Evolutionary conservation across 108 stramenopile species (phyloP).

Genomic region (Pseudonitzschia pungens): DNA sequence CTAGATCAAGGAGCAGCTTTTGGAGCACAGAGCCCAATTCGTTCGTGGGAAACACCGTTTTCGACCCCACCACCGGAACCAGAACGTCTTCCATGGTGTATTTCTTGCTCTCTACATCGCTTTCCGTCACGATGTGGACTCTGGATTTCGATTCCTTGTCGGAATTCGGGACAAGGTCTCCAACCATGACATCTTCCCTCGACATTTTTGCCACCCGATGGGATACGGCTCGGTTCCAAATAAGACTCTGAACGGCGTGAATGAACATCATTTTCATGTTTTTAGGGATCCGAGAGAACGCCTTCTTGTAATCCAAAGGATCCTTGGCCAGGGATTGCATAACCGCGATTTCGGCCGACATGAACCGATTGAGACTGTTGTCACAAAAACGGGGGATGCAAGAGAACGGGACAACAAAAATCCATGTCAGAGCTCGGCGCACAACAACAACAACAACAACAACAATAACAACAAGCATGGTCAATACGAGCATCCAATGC

Average conservation of each 20-base stretch:
- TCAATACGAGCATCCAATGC: neutral
- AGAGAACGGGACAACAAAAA: neutral
- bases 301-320: conserved; percentile 81
- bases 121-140: conserved; percentile 50
- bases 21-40: conserved; percentile 47
- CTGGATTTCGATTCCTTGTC: conserved; percentile 28
- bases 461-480: no score
- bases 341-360: conserved; percentile 71
- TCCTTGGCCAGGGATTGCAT: conserved; percentile 55
- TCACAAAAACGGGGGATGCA: neutral
- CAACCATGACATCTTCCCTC: conserved; percentile 45
- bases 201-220: conserved; percentile 50
- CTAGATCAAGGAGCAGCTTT: conserved; percentile 54
- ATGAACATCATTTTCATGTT: conserved; percentile 87
- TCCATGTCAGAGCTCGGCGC: neutral
- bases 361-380: conserved; percentile 54
- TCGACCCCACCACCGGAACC: conserved; percentile 78
- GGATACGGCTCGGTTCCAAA: conserved; percentile 66
- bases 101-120: conserved; percentile 53
- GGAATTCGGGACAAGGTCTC: conserved; percentile 70
- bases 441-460: neutral
- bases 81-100: conserved; percentile 83
- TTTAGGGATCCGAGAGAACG: conserved; percentile 76
- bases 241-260: conserved; percentile 70
- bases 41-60: conserved; percentile 62